Percentiles rank a stretch among this genome's conserved stretches.
Conservation (phyloP, 108 stramenopile species). For the Nitzschia putrida region DNA sequence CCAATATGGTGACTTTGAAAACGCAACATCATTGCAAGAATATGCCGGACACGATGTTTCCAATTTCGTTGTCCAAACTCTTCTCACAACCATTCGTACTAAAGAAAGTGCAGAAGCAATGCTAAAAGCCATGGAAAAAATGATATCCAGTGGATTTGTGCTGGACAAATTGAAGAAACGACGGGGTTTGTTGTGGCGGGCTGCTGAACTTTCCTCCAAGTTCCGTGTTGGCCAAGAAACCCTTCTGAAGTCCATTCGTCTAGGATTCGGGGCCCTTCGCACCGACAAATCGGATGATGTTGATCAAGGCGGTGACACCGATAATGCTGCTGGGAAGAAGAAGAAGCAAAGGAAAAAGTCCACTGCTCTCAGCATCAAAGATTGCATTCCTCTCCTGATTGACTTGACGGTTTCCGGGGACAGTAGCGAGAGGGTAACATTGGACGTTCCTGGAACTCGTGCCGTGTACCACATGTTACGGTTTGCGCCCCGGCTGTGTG, state of each 20-base stretch:
- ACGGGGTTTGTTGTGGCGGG: constrained; percentile 76
- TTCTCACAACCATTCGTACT: constrained; percentile 58
- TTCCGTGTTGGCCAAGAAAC: constrained; percentile 68
- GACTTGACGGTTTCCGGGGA: constrained; percentile 41
- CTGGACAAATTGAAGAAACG: constrained; percentile 45
- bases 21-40: constrained; percentile 61
- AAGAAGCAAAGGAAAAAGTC: constrained; percentile 62
- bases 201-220: constrained; percentile 70
- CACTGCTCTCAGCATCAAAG: constrained; percentile 46
- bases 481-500: constrained; percentile 67
- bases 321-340: constrained; percentile 34
- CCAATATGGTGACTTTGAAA: constrained; percentile 55
- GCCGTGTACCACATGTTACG: constrained; percentile 72
- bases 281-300: constrained; percentile 3
- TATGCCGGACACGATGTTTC: constrained; percentile 74
- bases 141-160: constrained; percentile 64
- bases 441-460: constrained; percentile 71
- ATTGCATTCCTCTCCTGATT: constrained; percentile 61
- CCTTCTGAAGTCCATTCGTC: constrained; percentile 60
- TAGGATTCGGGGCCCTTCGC: constrained; percentile 51
- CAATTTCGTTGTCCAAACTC: constrained; percentile 81
- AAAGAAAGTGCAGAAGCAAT: constrained; percentile 61
- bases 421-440: constrained; percentile 42
- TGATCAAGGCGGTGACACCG: constrained; percentile 10
- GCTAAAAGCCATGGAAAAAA: constrained; percentile 54